Conservation (phyloP, 228 moss, liverwort and hornwort species). For the Sphagnum magellanicum region DNA sequence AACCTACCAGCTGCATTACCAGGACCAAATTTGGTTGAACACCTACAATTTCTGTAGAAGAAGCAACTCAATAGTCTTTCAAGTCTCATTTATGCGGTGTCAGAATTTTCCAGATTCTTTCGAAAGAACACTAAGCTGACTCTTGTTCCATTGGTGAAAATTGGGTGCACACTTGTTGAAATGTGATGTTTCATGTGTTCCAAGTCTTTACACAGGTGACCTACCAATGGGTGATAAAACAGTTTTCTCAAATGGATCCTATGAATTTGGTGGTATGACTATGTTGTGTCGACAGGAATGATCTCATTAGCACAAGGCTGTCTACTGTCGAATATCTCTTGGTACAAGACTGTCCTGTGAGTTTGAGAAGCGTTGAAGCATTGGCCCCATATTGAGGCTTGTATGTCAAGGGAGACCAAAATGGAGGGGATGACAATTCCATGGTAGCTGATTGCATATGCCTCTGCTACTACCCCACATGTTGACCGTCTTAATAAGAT, state of each 20-base stretch:
- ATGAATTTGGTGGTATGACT: too few relatives aligned
- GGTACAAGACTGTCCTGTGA: constrained; percentile 59
- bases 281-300: constrained; percentile 20
- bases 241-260: background rate
- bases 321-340: constrained; percentile 35
- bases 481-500: constrained; percentile 39
- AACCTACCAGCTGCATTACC: too few relatives aligned
- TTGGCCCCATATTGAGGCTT: constrained; percentile 29
- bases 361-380: constrained; percentile 28
- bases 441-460: constrained; percentile 52
- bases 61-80: too few relatives aligned
- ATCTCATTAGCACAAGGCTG: constrained; percentile 29
- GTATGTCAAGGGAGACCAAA: constrained; percentile 28
- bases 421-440: constrained; percentile 17
- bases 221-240: background rate
- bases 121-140: too few relatives aligned
- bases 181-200: background rate
- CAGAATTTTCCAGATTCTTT: too few relatives aligned
- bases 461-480: constrained; percentile 30
- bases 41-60: too few relatives aligned
- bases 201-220: too few relatives aligned
- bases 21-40: too few relatives aligned
- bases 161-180: too few relatives aligned
- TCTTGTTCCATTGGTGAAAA: too few relatives aligned
- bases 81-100: too few relatives aligned